These are phyloP conservation scores for Phyllosticta citriasiana DNA, from an alignment of 2,329 filamentous ascomycete species.

Conservation along the genomic window DNA sequence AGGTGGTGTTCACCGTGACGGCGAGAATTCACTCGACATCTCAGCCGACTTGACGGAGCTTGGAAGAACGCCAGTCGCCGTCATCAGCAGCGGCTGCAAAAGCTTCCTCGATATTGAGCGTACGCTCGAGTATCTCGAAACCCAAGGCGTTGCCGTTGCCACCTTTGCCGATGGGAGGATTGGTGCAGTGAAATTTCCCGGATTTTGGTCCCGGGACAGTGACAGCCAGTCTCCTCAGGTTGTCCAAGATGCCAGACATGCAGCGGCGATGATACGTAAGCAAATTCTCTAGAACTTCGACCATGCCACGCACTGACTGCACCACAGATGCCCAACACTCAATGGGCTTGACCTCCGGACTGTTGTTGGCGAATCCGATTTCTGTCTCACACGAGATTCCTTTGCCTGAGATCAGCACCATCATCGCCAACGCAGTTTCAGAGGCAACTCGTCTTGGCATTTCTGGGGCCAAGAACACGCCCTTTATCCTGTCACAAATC, in stretches of 20 bases:
- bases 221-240: constrained; percentile 68
- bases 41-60: constrained; percentile 94
- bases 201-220: constrained; percentile 86
- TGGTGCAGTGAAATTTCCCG: constrained; percentile 72
- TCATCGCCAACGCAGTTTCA: constrained; percentile 31
- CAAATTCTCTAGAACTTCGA: constrained; percentile 7
- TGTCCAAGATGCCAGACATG: constrained; percentile 66
- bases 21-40: constrained; percentile 78
- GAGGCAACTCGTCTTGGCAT: constrained; percentile 33
- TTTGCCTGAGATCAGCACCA: constrained; percentile 36
- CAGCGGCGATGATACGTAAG: constrained; percentile 74
- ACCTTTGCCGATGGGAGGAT: constrained; percentile 79
- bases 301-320: background rate
- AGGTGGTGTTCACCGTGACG: constrained; percentile 86
- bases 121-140: constrained; percentile 73
- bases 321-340: constrained; percentile 57
- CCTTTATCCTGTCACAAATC: constrained; percentile 70
- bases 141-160: constrained; percentile 67
- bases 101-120: constrained; percentile 88
- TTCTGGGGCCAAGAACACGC: constrained; percentile 70
- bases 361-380: constrained; percentile 85
- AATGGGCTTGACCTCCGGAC: constrained; percentile 63
- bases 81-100: constrained; percentile 86
- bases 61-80: constrained; percentile 76
- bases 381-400: constrained; percentile 61